A percentile compares a stretch with the other conserved stretches of the same genome.
Conservation (phyloP, 2,329 filamentous ascomycete genomes). For the Stagonosporopsis cucurbitacearum region DNA sequence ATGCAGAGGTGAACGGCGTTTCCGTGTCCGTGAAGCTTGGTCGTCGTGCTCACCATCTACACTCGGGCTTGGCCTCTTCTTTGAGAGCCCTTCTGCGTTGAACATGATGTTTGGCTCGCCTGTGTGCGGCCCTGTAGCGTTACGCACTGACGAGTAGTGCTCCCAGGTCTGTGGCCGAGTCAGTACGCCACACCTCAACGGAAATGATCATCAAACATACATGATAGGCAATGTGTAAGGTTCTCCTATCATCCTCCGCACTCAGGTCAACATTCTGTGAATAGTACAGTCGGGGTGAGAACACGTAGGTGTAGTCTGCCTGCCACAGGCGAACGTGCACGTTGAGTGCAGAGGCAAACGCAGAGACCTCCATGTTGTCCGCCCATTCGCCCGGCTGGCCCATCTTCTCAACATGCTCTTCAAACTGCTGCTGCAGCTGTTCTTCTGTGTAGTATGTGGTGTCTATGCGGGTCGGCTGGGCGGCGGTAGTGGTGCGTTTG, state of each 20-base stretch:
- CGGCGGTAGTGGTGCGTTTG: conserved; percentile 62
- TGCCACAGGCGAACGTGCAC: conserved; percentile 69
- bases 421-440: conserved; percentile 60
- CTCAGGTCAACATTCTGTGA: conserved; percentile 35
- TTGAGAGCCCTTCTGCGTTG: conserved; percentile 36
- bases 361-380: conserved; percentile 71
- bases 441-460: conserved; percentile 58
- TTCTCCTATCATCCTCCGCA: conserved; percentile 42
- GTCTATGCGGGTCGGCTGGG: conserved; percentile 52
- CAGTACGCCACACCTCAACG: conserved; percentile 19
- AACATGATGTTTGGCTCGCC: conserved; percentile 59
- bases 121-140: conserved; percentile 63
- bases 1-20: conserved; percentile 57
- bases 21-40: conserved; percentile 57
- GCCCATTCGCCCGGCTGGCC: conserved; percentile 67
- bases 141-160: conserved; percentile 71
- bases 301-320: conserved; percentile 59
- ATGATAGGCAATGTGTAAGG: conserved; percentile 68
- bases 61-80: conserved; percentile 59
- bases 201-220: conserved; percentile 52
- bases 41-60: conserved; percentile 60
- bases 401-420: conserved; percentile 65
- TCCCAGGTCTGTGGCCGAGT: conserved; percentile 61
- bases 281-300: conserved; percentile 52
- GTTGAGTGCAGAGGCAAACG: conserved; percentile 67